A percentile compares a stretch with the other conserved stretches of the same genome.
phyloP scores from a whole-genome alignment of 2,329 filamentous ascomycete genomes.

The Penicillium sp. region DNA sequence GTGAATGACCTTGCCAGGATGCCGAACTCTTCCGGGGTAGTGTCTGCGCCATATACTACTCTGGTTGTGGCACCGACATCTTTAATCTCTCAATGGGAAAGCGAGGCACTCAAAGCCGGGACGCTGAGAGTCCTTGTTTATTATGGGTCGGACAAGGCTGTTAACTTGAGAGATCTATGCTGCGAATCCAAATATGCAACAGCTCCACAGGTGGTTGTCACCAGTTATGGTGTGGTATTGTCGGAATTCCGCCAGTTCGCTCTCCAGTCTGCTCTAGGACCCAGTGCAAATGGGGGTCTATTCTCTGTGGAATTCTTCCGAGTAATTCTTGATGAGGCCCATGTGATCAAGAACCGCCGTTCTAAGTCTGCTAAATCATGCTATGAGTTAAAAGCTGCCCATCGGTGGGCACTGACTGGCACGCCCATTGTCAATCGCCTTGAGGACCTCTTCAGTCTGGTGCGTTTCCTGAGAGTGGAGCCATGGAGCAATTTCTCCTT shows the following conservation, averaged over 20 bases:
- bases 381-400: constrained; percentile 79
- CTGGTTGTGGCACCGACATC: constrained; percentile 97
- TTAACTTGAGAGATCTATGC: constrained; percentile 76
- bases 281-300: constrained; percentile 68
- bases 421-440: constrained; percentile 96
- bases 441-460: constrained; percentile 89
- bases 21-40: constrained; percentile 56
- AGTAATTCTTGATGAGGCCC: constrained; percentile 91
- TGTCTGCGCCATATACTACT: constrained; percentile 80
- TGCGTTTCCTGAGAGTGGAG: constrained; percentile 88
- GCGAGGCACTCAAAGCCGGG: constrained; percentile 85
- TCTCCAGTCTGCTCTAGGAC: constrained; percentile 53
- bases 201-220: constrained; percentile 88
- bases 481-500: constrained; percentile 99
- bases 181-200: constrained; percentile 67
- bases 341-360: constrained; percentile 84
- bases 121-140: constrained; percentile 84
- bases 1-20: constrained; percentile 63
- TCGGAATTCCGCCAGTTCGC: constrained; percentile 81
- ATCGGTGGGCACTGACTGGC: constrained; percentile 91
- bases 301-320: constrained; percentile 95
- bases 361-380: constrained; percentile 95
- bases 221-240: constrained; percentile 86
- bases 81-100: constrained; percentile 93
- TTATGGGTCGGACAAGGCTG: constrained; percentile 81